A percentile compares a stretch with the other conserved stretches of the same genome.
Conservation (phyloP, 257 asterid genomes). For the Plantago major region DNA sequence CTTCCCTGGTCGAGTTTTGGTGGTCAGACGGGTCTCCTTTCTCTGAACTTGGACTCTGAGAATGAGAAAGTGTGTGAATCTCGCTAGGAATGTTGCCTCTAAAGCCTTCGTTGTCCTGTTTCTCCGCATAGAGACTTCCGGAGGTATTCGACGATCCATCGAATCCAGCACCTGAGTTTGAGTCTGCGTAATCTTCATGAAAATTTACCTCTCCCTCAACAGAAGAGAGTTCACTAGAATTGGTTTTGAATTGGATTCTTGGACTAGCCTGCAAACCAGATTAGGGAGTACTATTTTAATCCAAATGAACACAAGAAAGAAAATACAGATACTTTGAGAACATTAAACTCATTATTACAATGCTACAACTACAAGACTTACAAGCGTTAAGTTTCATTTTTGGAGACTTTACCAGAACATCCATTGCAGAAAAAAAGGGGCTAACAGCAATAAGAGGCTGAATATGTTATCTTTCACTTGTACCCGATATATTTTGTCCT, state of each 20-base stretch:
- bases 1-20: conserved; percentile 40
- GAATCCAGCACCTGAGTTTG: conserved; percentile 56
- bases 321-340: neutral
- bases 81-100: conserved; percentile 43
- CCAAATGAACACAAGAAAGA: conserved; percentile 1
- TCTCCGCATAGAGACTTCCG: conserved; percentile 74
- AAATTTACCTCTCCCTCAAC: conserved; percentile 55
- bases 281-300: conserved; percentile 13
- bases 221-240: conserved; percentile 61
- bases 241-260: conserved; percentile 52
- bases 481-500: no score
- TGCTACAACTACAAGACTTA: neutral
- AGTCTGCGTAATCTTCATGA: conserved; percentile 61
- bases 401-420: no score
- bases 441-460: no score
- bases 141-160: conserved; percentile 90
- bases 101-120: conserved; percentile 50
- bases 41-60: conserved; percentile 37
- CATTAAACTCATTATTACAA: neutral
- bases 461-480: neutral
- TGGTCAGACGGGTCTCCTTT: conserved; percentile 52
- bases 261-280: conserved; percentile 44
- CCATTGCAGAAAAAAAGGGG: no score
- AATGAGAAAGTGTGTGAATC: conserved; percentile 29
- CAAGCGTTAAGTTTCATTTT: no score